phyloP scores from a whole-genome alignment of 768 basidiomycete species.

The Suillus brevipes region DNA sequence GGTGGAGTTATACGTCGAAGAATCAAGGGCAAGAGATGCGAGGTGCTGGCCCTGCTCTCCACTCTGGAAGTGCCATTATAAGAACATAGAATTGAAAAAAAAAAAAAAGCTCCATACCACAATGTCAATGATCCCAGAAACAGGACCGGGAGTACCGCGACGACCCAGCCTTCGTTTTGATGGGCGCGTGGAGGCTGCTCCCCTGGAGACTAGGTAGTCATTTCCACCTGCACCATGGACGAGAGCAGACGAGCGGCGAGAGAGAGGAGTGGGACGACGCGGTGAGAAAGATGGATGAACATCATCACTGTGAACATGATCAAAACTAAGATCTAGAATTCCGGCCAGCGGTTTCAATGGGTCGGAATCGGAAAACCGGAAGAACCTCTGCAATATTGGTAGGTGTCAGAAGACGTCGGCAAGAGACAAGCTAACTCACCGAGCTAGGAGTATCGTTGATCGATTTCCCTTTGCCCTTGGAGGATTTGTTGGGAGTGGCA shows the following conservation, averaged over 20 bases:
- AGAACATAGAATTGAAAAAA: not conserved
- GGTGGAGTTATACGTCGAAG: conserved; percentile 10
- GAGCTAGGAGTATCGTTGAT: not conserved
- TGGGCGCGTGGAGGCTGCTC: not conserved
- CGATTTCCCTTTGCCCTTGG: not conserved
- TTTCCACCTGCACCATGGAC: conserved; percentile 27
- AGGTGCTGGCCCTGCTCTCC: conserved; percentile 16
- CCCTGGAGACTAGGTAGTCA: conserved; percentile 27
- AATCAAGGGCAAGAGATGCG: conserved; percentile 24
- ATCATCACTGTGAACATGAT: not conserved
- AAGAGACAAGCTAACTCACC: not conserved
- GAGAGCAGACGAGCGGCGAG: conserved; percentile 24
- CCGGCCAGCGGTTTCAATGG: not conserved
- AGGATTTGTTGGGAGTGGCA: not conserved
- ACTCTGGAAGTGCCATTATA: not conserved
- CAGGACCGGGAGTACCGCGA: conserved; percentile 24
- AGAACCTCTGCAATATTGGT: not conserved
- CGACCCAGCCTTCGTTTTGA: not conserved
- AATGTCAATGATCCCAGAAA: conserved; percentile 48
- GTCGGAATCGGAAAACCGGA: not conserved
- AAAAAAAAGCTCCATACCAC: conserved; percentile 37
- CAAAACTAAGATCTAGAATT: not conserved
- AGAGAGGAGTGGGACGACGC: conserved; percentile 7
- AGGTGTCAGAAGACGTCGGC: not conserved
- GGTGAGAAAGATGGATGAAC: not conserved